Percentiles rank a stretch among this genome's conserved stretches.
Conservation (phyloP, 768 basidiomycete species). For the Guyanaporus albipodus region DNA sequence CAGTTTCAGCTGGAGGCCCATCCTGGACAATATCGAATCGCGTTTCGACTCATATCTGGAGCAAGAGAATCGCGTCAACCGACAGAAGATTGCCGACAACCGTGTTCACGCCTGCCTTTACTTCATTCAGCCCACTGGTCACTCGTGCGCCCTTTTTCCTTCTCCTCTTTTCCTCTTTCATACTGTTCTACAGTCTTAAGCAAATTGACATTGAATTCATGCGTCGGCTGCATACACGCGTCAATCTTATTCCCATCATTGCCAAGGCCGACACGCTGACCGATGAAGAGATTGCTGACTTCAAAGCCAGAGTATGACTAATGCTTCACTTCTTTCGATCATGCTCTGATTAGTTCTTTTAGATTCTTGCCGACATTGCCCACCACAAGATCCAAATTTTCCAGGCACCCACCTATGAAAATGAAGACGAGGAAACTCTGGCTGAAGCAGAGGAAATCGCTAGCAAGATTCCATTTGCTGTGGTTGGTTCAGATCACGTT, state of each 20-base stretch:
- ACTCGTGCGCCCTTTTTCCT: slow-evolving; percentile 65
- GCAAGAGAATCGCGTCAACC: slow-evolving; percentile 98
- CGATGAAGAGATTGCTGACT: slow-evolving; percentile 88
- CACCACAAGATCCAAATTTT: slow-evolving; percentile 97
- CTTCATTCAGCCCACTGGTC: slow-evolving; percentile 98
- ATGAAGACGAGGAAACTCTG: slow-evolving; percentile 97
- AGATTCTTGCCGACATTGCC: slow-evolving; percentile 92
- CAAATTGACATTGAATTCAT: slow-evolving; percentile 99
- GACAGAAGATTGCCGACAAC: slow-evolving; percentile 91
- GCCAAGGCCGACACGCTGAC: slow-evolving; percentile 98
- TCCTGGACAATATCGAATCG: slow-evolving; percentile 96
- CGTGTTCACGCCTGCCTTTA: slow-evolving; percentile 98
- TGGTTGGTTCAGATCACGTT: slow-evolving; percentile 88
- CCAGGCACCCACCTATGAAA: slow-evolving; percentile 96
- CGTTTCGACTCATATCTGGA: slow-evolving; percentile 97
- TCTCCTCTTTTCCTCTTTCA: not conserved
- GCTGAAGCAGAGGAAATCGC: slow-evolving; percentile 97
- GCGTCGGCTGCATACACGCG: slow-evolving; percentile 93
- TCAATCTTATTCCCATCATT: slow-evolving; percentile 98
- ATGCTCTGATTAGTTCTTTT: slow-evolving; percentile 1
- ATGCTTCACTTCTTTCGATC: not conserved
- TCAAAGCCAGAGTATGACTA: slow-evolving; percentile 80
- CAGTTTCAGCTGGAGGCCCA: slow-evolving; percentile 86
- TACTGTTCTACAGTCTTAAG: slow-evolving; percentile 63
- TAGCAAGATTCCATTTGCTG: slow-evolving; percentile 97